phyloP scores from a whole-genome alignment of 2,329 filamentous ascomycete genomes.

The Fusarium piperis region DNA sequence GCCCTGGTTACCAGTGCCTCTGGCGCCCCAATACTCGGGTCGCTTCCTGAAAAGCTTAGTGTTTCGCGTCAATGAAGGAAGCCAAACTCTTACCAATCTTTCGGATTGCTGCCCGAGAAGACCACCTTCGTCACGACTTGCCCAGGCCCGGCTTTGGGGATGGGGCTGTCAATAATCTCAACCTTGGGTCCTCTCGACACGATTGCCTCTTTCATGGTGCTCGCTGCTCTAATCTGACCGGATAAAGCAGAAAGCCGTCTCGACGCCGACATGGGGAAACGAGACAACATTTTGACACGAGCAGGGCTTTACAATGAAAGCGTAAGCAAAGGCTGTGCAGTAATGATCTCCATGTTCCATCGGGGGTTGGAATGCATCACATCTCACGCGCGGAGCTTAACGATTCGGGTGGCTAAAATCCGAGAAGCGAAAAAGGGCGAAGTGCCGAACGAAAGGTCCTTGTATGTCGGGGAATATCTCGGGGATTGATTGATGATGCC shows the following conservation, averaged over 20 bases:
- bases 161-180: slow-evolving; percentile 1
- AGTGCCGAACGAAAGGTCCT: slow-evolving; percentile 4
- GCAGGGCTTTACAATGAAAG: background rate
- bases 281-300: slow-evolving; percentile 5
- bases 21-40: slow-evolving; percentile 20
- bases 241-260: slow-evolving; percentile 1
- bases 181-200: slow-evolving; percentile 12
- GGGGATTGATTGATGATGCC: slow-evolving; percentile 1
- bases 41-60: background rate
- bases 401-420: slow-evolving; percentile 1
- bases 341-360: background rate
- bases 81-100: slow-evolving; percentile 13
- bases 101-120: slow-evolving; percentile 20
- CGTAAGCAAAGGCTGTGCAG: background rate
- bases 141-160: slow-evolving; percentile 7
- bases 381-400: background rate
- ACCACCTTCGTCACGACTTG: slow-evolving; percentile 18
- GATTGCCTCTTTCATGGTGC: slow-evolving; percentile 28
- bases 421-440: slow-evolving; percentile 26
- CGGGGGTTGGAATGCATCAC: background rate
- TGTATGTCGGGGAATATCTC: background rate
- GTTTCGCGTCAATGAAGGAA: rapidly evolving
- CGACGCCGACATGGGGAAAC: background rate
- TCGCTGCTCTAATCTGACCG: background rate
- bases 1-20: slow-evolving; percentile 12